Evolutionary conservation across 495 filamentous ascomycete species (phyloP), one percentile per base, ranked within the genome.

Genomic region (Immersiella caudata): DNA sequence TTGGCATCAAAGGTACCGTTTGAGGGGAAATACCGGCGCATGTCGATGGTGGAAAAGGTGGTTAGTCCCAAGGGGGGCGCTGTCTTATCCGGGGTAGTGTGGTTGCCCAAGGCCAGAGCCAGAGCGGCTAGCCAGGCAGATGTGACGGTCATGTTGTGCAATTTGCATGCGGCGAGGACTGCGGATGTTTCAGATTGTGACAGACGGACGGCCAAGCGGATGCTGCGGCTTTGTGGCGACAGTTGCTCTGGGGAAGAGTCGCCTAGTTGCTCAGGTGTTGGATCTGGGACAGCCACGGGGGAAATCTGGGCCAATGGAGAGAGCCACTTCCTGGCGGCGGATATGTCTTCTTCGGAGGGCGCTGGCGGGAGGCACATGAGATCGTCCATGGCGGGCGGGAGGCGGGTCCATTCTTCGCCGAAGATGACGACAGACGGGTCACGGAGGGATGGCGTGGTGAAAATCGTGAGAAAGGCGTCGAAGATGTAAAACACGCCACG

Each of bases 21-120:
- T 3, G 0, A 7, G 12, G 58, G 20, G 18, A 60, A 60, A 18
- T 21, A 60, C 8, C 22, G 26, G 14, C 58, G 26, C 29, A 60
- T 60, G 20, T 60, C 58, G 7, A 60, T 33, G 27, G 58, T 60
- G 6, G 58, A 18, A 60, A 60, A 46, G 14, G 58, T 60, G 2
- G 58, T 20, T 12, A 60, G 33, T 33, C 58, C 58, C 7, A 27
- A 16, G 7, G 58, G 26, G 29, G 58, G 8, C 12, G n/a, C 25
- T 33, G 29, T 3, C 3, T 33, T 33, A 7, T 40, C 58, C 18
- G 14, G 6, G 25, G 14, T 7, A 12, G 9, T 3, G 22, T n/a
- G 58, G 7, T 60, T 18, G 29, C 18, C 58, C 1, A 60, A 27
- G 16, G 58, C 6, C 0, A 60, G 58, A 2, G 29, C 58, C 26